Conservation (phyloP, 2,329 filamentous ascomycete genomes). For the Nemania sp. region DNA sequence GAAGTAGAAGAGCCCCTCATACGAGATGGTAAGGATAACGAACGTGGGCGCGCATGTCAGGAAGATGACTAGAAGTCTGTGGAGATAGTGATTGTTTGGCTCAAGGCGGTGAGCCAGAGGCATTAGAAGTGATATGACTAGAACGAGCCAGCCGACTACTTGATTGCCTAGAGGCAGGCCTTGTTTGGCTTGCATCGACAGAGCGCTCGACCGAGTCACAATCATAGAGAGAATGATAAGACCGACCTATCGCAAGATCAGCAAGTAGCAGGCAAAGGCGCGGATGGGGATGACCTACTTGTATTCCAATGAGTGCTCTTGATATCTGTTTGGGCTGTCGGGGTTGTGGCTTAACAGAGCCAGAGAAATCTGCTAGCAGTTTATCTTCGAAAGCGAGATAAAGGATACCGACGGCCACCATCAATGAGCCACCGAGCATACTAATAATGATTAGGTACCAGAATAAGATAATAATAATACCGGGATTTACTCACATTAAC, state of each 20-base stretch:
- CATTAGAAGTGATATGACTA: slow-evolving; percentile 77
- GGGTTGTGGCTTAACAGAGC: slow-evolving; percentile 30
- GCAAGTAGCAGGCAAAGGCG: slow-evolving; percentile 23
- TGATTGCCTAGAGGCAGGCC: slow-evolving; percentile 89
- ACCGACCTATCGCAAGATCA: slow-evolving; percentile 60
- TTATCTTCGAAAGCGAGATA: slow-evolving; percentile 81
- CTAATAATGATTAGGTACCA: slow-evolving; percentile 47
- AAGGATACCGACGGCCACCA: slow-evolving; percentile 73
- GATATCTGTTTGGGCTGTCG: slow-evolving; percentile 50
- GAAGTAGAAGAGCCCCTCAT: slow-evolving; percentile 95
- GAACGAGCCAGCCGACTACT: slow-evolving; percentile 77
- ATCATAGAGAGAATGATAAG: slow-evolving; percentile 79
- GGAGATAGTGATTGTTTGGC: slow-evolving; percentile 85
- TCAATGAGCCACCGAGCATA: slow-evolving; percentile 73
- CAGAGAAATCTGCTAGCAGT: slow-evolving; percentile 51
- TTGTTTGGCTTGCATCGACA: slow-evolving; percentile 80
- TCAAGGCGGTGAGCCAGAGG: slow-evolving; percentile 81
- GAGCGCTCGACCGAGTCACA: slow-evolving; percentile 83
- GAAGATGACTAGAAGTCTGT: slow-evolving; percentile 86
- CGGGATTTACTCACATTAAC: slow-evolving; percentile 32
- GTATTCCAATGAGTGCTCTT: slow-evolving; percentile 65
- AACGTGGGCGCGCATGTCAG: slow-evolving; percentile 91
- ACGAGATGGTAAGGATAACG: slow-evolving; percentile 94
- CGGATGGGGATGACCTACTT: slow-evolving; percentile 49
- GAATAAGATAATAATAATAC: background rate